phyloP scores from a whole-genome alignment of 352 stramenopile genomes.

The Phytophthora melonis region DNA sequence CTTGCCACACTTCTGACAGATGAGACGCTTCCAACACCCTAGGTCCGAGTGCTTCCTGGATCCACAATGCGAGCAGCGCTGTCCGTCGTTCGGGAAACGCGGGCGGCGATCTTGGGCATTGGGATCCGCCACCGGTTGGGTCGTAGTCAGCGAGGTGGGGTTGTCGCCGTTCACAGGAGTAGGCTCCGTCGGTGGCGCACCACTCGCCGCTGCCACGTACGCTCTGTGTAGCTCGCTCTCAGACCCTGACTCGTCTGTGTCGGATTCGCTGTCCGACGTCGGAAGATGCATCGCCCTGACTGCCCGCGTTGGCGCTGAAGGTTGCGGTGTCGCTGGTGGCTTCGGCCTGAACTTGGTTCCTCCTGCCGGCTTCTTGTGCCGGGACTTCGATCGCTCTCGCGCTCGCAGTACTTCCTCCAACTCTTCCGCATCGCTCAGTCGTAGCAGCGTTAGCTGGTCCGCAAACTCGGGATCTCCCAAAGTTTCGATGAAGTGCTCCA shows the following conservation, averaged over 20 bases:
- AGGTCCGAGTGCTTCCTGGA: background rate
- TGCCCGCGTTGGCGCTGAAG: background rate
- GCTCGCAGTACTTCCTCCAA: conserved; percentile 1
- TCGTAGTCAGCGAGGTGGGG: too few relatives aligned
- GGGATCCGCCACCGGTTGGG: too few relatives aligned
- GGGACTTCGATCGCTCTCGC: background rate
- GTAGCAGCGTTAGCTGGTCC: background rate
- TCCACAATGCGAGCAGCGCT: conserved; percentile 6
- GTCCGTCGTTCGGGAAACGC: background rate
- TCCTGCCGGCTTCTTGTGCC: conserved; percentile 5
- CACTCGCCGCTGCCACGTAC: background rate
- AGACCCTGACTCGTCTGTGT: background rate
- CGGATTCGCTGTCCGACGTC: background rate
- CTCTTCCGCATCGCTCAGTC: background rate
- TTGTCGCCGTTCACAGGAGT: too few relatives aligned
- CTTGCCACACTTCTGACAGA: conserved; percentile 13
- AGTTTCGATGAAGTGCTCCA: too few relatives aligned
- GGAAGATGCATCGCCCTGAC: background rate
- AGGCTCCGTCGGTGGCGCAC: too few relatives aligned
- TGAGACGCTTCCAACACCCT: conserved; percentile 19
- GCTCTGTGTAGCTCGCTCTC: background rate
- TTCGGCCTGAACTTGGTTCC: conserved; percentile 8
- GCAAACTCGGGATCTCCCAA: too few relatives aligned
- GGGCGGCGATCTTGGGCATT: background rate
- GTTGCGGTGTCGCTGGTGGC: background rate